These are phyloP conservation scores for Yamadazyma trypodendri DNA, from an alignment of 1,139 yeast genomes.

Conservation along the genomic window DNA sequence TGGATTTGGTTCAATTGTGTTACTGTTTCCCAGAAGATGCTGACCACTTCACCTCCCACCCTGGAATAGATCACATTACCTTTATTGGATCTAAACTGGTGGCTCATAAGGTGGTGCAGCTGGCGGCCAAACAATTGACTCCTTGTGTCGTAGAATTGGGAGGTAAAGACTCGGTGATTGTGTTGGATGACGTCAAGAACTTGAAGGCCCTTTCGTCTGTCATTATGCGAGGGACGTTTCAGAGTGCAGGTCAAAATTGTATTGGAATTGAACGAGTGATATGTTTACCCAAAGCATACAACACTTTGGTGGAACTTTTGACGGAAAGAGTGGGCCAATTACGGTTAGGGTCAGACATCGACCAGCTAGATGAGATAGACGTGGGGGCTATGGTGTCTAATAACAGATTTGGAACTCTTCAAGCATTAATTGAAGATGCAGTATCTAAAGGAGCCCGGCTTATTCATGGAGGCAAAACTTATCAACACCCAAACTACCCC, in stretches of 20 bases:
- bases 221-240: conserved; percentile 91
- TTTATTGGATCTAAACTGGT: conserved; percentile 95
- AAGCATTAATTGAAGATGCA: conserved; percentile 68
- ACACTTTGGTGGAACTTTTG: conserved; percentile 55
- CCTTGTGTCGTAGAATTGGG: conserved; percentile 96
- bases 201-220: conserved; percentile 68
- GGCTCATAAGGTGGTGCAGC: conserved; percentile 80
- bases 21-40: conserved; percentile 83
- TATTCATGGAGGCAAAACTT: conserved; percentile 75
- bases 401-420: conserved; percentile 65
- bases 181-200: conserved; percentile 69
- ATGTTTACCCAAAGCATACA: conserved; percentile 68
- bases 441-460: conserved; percentile 78
- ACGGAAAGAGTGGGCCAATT: conserved; percentile 56
- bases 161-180: conserved; percentile 89
- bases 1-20: conserved; percentile 79
- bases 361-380: conserved; percentile 84
- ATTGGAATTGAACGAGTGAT: conserved; percentile 95
- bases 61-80: conserved; percentile 80
- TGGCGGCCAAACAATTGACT: conserved; percentile 79
- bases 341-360: conserved; percentile 87
- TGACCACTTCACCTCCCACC: conserved; percentile 79
- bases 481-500: conserved; percentile 85
- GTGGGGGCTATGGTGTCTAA: conserved; percentile 95
- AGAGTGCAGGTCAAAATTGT: conserved; percentile 96